Percentiles rank a stretch among this genome's conserved stretches.
These are phyloP conservation scores for Geum urbanum DNA, from an alignment of 306 rosid genomes.

Conservation along the genomic window DNA sequence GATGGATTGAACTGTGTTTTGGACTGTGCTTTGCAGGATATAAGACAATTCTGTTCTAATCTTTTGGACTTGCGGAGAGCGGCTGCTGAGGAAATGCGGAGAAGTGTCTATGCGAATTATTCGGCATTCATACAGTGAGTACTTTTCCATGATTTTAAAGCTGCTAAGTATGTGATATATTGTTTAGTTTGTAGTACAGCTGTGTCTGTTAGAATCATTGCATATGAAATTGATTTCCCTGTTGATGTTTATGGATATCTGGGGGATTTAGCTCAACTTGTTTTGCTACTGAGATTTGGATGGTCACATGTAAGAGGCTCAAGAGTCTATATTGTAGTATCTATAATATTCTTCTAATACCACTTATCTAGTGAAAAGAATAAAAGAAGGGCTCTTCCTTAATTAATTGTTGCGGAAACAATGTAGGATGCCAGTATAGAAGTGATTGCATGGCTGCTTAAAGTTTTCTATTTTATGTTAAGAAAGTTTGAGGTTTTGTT, in stretches of 20 bases:
- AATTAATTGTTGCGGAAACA: neutral
- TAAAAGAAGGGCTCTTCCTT: neutral
- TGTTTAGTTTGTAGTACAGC: neutral
- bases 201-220: neutral
- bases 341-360: neutral
- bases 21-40: constrained; percentile 52
- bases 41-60: constrained; percentile 82
- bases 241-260: constrained; percentile 3
- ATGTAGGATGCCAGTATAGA: neutral
- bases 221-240: neutral
- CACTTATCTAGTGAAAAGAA: neutral
- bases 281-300: neutral
- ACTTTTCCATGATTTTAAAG: constrained; percentile 15
- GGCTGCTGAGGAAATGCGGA: constrained; percentile 98
- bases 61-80: constrained; percentile 85
- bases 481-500: neutral
- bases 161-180: neutral
- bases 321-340: neutral
- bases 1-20: neutral
- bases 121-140: constrained; percentile 91
- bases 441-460: neutral
- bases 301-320: neutral
- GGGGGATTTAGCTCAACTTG: neutral
- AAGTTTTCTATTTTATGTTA: neutral
- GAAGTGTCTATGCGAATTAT: constrained; percentile 97